Evolutionary conservation across 768 basidiomycete species (phyloP).

Genomic region (Termitomyces sp.): DNA sequence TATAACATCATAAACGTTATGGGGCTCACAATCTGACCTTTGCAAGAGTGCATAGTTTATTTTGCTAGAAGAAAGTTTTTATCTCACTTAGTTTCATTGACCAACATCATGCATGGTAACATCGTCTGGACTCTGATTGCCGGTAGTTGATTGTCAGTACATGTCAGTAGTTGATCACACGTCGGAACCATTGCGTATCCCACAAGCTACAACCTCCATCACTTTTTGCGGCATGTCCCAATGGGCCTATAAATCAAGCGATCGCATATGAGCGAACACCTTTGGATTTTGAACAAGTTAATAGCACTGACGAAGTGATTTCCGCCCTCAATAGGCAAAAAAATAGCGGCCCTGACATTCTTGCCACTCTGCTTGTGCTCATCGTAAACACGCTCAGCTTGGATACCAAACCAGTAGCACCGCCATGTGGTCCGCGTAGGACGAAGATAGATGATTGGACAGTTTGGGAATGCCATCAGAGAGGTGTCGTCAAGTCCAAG

Average conservation of each 20-base stretch:
- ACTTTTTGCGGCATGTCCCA: constrained; percentile 9
- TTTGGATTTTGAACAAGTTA: neutral
- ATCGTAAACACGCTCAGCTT: constrained; percentile 15
- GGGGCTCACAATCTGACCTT: too few species aligned
- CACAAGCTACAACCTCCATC: constrained; percentile 6
- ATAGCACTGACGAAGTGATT: constrained; percentile 33
- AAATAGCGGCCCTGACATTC: constrained; percentile 19
- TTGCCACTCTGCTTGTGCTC: constrained; percentile 15
- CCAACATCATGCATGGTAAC: too few species aligned
- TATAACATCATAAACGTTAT: too few species aligned
- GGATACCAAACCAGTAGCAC: constrained; percentile 20
- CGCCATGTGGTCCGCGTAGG: constrained; percentile 21
- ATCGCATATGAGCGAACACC: neutral
- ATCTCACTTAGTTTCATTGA: too few species aligned
- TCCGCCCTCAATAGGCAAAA: constrained; percentile 20
- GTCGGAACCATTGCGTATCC: neutral
- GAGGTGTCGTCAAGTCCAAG: constrained; percentile 19
- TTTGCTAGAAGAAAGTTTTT: too few species aligned
- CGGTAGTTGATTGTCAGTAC: too few species aligned
- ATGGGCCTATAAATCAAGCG: constrained; percentile 3
- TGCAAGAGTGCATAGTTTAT: too few species aligned
- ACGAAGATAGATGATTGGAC: constrained; percentile 17
- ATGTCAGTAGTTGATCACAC: neutral
- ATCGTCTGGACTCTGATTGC: too few species aligned
- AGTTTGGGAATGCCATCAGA: constrained; percentile 6